Evolutionary conservation across 2,329 filamentous ascomycete genomes (phyloP).

Genomic region (Alternaria sp.): DNA sequence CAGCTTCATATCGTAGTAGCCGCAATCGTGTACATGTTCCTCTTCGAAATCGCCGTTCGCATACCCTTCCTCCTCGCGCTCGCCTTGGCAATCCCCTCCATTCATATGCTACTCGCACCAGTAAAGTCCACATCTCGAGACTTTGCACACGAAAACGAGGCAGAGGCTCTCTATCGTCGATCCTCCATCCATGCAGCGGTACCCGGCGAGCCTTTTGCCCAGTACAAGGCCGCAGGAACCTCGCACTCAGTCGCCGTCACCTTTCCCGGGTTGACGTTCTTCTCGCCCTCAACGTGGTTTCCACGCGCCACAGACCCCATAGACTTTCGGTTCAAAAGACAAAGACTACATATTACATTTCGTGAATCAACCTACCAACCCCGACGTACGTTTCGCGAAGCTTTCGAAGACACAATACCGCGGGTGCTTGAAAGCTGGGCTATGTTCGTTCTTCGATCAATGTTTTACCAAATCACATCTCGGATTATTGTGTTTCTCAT

Average conservation of each 20-base stretch:
- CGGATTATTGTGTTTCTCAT: background rate
- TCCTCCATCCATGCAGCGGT: background rate
- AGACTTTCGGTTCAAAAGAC: background rate
- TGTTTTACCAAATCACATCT: background rate
- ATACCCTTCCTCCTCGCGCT: background rate
- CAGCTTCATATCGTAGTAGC: conserved; percentile 3
- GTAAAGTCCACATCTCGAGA: background rate
- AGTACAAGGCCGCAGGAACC: background rate
- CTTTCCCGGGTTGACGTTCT: background rate
- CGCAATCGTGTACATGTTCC: background rate
- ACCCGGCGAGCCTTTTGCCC: background rate
- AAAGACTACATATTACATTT: background rate
- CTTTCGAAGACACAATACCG: background rate
- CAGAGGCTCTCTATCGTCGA: conserved; percentile 5
- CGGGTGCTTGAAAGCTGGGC: background rate
- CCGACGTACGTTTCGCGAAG: conserved; percentile 5
- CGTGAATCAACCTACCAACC: background rate
- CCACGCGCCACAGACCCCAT: background rate
- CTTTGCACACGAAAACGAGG: accelerated
- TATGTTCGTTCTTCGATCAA: no score
- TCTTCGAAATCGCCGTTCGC: conserved; percentile 4
- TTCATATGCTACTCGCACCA: background rate
- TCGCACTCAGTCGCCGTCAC: background rate
- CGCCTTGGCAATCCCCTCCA: background rate
- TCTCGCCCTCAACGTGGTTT: background rate